Base-by-base conservation (phyloP, 805 yeast genomes). In the Naumovozyma castellii region DNA sequence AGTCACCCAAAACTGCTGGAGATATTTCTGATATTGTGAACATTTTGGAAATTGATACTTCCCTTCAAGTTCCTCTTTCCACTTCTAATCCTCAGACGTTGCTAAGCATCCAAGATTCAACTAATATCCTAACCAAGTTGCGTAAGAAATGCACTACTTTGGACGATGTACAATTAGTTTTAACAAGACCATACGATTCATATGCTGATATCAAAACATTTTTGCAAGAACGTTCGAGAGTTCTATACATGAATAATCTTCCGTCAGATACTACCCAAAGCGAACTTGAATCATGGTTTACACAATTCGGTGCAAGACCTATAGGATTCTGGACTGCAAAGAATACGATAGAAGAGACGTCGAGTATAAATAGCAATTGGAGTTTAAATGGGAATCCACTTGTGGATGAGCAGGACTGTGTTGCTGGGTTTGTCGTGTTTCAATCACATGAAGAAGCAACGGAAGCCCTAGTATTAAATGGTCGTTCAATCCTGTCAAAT, bases 271-370 rank as follows among this genome's bases (percentile, higher is more conserved):
- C 90, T 4, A 88, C 95, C 1, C 96, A 88, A 61, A 72, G 86
- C 38, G 96, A 88, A 61, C 67, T 87, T 36, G 96, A 87, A 64
- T 71, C 81, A 25, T 88, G 96, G 95, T 87, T 86, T 57, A 77
- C 86, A 3, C 92, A 84, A 56, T 80, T 74, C 57, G 94, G 94
- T 2, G 82, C 85, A 2, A 71, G 88, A 37, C 94, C 95, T 2
- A 72, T 84, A 37, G 92, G 94, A 10, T 84, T 86, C 57, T 86
- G 96, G 95, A 78, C 92, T 1, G 68, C 87, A 38, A 79, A 78
- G 53, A 71, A 75, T n/a, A 72, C 78, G 18, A 48, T 53, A 2
- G 62, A 56, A 32, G 59, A 53, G 19, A 47, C 53, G 2, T 47
- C 57, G 3, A 53, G 43, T 19, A 39, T 46, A 14, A 50, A 49